phyloP scores from a whole-genome alignment of 352 stramenopile genomes.

The Globisporangium middletonii region DNA sequence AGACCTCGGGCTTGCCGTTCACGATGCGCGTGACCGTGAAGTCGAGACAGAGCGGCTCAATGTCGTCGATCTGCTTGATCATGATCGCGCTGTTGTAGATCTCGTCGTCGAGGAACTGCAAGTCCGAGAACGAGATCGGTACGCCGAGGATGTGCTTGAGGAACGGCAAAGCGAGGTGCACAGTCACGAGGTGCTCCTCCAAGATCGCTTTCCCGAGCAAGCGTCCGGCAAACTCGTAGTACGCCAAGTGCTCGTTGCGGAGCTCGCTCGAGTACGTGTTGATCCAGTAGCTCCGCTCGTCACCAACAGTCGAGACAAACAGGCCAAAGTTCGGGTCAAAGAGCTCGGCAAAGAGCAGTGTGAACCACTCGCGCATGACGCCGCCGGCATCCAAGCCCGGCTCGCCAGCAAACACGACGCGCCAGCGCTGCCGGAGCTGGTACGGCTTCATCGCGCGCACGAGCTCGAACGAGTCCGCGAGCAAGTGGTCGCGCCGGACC shows the following conservation, averaged over 20 bases:
- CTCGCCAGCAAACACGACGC: slow-evolving; percentile 84
- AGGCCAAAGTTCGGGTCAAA: slow-evolving; percentile 79
- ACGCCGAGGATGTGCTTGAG: slow-evolving; percentile 87
- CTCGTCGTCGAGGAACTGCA: slow-evolving; percentile 86
- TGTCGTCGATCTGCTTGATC: slow-evolving; percentile 66
- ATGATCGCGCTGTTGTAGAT: slow-evolving; percentile 71
- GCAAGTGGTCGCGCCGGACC: slow-evolving; percentile 72
- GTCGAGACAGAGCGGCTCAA: slow-evolving; percentile 71
- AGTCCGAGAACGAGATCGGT: slow-evolving; percentile 85
- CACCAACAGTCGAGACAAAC: slow-evolving; percentile 63
- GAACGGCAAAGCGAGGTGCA: slow-evolving; percentile 77
- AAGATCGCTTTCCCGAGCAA: slow-evolving; percentile 86
- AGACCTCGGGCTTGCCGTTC: slow-evolving; percentile 49
- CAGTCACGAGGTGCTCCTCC: slow-evolving; percentile 74
- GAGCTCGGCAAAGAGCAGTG: slow-evolving; percentile 70
- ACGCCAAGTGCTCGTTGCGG: slow-evolving; percentile 56
- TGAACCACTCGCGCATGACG: slow-evolving; percentile 90
- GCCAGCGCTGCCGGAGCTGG: slow-evolving; percentile 78
- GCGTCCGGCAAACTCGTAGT: slow-evolving; percentile 74
- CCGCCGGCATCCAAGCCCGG: slow-evolving; percentile 82
- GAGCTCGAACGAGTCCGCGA: slow-evolving; percentile 84
- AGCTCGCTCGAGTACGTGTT: slow-evolving; percentile 65
- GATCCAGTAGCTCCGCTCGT: slow-evolving; percentile 82
- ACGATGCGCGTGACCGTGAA: slow-evolving; percentile 75
- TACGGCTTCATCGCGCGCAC: slow-evolving; percentile 74